Evolutionary conservation across 2,329 filamentous ascomycete species (phyloP).

Genomic region (Pseudonectria buxi): DNA sequence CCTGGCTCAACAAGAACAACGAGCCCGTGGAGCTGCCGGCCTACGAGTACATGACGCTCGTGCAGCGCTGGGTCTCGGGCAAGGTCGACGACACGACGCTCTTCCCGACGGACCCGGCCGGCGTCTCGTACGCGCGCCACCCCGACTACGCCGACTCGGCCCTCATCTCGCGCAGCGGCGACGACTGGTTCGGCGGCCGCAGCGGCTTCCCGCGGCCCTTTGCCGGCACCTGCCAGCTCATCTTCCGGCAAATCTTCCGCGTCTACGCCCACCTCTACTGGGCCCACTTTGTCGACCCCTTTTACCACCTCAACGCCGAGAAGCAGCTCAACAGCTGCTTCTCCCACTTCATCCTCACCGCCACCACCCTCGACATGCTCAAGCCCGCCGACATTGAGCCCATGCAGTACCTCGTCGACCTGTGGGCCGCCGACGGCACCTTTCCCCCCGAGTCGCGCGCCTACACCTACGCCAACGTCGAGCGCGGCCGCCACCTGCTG

Average conservation of each 20-base stretch:
- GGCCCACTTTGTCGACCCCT: slow-evolving; percentile 76
- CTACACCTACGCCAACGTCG: slow-evolving; percentile 50
- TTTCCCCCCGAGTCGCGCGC: slow-evolving; percentile 50
- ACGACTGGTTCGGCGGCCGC: slow-evolving; percentile 75
- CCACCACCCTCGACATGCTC: slow-evolving; percentile 70
- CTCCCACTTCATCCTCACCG: slow-evolving; percentile 70
- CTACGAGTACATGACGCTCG: slow-evolving; percentile 82
- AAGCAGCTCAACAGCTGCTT: slow-evolving; percentile 77
- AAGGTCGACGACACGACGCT: slow-evolving; percentile 80
- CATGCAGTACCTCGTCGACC: slow-evolving; percentile 82
- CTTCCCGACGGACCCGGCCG: slow-evolving; percentile 74
- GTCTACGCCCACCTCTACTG: slow-evolving; percentile 96
- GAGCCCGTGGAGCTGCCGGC: slow-evolving; percentile 83
- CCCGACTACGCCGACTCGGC: slow-evolving; percentile 44
- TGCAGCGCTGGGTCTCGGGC: slow-evolving; percentile 89
- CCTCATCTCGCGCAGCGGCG: slow-evolving; percentile 42
- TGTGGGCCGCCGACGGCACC: slow-evolving; percentile 79
- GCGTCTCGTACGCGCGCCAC: slow-evolving; percentile 49
- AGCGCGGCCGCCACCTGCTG: slow-evolving; percentile 11
- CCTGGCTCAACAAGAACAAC: slow-evolving; percentile 29
- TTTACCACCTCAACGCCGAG: slow-evolving; percentile 68
- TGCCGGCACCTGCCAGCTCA: slow-evolving; percentile 74
- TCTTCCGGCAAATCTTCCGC: slow-evolving; percentile 93
- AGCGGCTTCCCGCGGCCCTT: slow-evolving; percentile 85
- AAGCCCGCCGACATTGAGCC: slow-evolving; percentile 81